A percentile compares a stretch with the other conserved stretches of the same genome.
Conservation (phyloP, 305 asterid genomes). For the Solanum hybrid region DNA sequence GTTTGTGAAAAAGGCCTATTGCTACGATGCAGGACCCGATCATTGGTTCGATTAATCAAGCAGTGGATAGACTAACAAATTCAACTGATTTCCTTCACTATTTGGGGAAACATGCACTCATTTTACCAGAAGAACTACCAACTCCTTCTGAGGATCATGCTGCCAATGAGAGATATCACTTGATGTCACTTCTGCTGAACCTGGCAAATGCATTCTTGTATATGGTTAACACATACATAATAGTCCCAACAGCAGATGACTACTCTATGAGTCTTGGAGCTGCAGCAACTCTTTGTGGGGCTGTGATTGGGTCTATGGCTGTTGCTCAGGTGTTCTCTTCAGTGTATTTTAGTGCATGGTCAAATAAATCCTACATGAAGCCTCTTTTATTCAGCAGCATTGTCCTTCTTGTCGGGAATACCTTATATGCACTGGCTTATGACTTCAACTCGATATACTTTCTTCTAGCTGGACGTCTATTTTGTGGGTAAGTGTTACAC, state of each 20-base stretch:
- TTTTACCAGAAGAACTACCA: constrained; percentile 47
- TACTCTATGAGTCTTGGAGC: constrained; percentile 74
- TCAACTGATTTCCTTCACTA: constrained; percentile 59
- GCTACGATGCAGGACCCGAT: constrained; percentile 46
- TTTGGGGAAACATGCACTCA: constrained; percentile 64
- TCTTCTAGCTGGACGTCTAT: constrained; percentile 56
- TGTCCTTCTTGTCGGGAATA: constrained; percentile 60
- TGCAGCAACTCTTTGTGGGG: constrained; percentile 76
- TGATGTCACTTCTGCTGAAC: constrained; percentile 63
- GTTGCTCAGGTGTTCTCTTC: constrained; percentile 80
- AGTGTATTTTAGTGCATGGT: constrained; percentile 81
- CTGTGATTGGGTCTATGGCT: constrained; percentile 75
- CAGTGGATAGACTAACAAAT: constrained; percentile 47
- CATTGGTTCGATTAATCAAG: constrained; percentile 42
- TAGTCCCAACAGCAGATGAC: constrained; percentile 78
- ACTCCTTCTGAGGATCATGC: constrained; percentile 32
- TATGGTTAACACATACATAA: constrained; percentile 71
- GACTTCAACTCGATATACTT: constrained; percentile 55
- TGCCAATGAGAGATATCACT: constrained; percentile 41
- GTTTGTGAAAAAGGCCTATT: background rate
- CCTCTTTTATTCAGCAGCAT: constrained; percentile 77
- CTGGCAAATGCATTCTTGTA: constrained; percentile 55
- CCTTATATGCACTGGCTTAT: constrained; percentile 61
- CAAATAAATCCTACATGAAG: constrained; percentile 64
- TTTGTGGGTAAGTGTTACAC: constrained; percentile 50